phyloP scores from a whole-genome alignment of 495 filamentous ascomycete genomes.

The Trichoderma erinaceum region DNA sequence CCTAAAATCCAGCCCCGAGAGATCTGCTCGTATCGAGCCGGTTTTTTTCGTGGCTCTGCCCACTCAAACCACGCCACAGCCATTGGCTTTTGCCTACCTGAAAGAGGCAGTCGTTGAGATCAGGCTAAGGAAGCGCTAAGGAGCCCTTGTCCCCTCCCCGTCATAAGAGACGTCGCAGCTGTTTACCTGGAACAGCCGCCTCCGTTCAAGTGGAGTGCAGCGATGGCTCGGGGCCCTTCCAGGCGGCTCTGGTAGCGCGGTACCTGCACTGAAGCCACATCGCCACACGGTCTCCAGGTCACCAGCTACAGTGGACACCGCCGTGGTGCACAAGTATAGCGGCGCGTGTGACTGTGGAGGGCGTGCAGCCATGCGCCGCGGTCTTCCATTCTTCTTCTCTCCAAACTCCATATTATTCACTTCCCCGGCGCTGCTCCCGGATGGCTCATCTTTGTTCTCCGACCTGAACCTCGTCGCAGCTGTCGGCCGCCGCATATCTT shows the following conservation, averaged over 20 bases:
- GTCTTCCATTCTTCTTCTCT: not conserved
- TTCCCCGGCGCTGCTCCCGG: not conserved
- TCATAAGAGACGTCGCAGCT: not conserved
- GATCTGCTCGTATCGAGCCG: too few species aligned
- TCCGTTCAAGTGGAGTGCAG: not conserved
- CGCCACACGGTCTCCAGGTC: not conserved
- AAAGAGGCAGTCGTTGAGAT: not conserved
- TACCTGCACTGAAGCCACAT: constrained; percentile 8
- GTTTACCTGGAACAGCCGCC: constrained; percentile 1
- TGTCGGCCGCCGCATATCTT: not conserved
- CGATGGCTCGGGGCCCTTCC: not conserved
- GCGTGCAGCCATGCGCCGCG: constrained; percentile 1
- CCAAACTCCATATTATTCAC: constrained; percentile 6
- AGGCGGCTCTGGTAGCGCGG: constrained; percentile 1
- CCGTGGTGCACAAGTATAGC: not conserved
- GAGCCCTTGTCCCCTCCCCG: not conserved
- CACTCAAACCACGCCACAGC: not conserved
- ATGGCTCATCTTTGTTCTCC: not conserved
- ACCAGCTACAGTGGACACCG: not conserved
- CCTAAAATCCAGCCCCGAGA: not conserved
- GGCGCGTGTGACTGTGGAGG: constrained; percentile 1
- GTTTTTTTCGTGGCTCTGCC: too few species aligned
- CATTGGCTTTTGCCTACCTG: not conserved
- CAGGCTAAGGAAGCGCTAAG: not conserved
- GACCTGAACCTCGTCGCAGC: not conserved